A percentile compares a stretch with the other conserved stretches of the same genome.
These are phyloP conservation scores for Nyctanthes arbortristis DNA, from an alignment of 257 asterid genomes.

Conservation along the genomic window DNA sequence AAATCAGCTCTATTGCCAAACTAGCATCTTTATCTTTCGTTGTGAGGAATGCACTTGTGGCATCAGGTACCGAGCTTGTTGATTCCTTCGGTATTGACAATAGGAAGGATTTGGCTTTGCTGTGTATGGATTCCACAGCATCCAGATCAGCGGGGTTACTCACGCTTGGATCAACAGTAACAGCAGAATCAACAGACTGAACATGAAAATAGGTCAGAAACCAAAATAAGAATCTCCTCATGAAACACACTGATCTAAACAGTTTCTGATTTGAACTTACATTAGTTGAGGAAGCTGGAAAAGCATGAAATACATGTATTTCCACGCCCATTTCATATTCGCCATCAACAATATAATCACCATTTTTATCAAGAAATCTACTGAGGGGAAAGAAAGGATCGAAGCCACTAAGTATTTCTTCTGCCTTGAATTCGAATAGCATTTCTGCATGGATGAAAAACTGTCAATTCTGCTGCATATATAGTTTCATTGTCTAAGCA, in stretches of 20 bases:
- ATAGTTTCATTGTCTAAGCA: too few species aligned
- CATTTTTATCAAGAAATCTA: neutral
- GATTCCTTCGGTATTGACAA: too few species aligned
- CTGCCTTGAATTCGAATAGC: neutral
- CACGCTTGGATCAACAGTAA: neutral
- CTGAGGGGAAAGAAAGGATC: neutral
- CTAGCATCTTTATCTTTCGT: neutral
- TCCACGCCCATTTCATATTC: neutral
- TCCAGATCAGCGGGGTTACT: neutral
- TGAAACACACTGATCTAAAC: neutral
- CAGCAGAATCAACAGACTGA: neutral
- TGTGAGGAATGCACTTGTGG: too few species aligned
- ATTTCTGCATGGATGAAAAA: neutral
- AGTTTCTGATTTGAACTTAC: neutral
- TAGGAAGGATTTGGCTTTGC: neutral
- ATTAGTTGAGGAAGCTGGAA: neutral
- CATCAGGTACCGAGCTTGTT: too few species aligned
- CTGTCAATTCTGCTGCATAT: too few species aligned
- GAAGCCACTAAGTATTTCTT: neutral
- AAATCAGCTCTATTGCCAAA: neutral
- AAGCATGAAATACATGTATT: neutral
- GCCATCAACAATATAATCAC: neutral
- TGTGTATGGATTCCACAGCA: neutral
- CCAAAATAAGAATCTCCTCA: neutral
- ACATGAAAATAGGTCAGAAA: neutral